phyloP scores from a whole-genome alignment of 2,329 filamentous ascomycete species.

The Torrubiellomyces zombiae region DNA sequence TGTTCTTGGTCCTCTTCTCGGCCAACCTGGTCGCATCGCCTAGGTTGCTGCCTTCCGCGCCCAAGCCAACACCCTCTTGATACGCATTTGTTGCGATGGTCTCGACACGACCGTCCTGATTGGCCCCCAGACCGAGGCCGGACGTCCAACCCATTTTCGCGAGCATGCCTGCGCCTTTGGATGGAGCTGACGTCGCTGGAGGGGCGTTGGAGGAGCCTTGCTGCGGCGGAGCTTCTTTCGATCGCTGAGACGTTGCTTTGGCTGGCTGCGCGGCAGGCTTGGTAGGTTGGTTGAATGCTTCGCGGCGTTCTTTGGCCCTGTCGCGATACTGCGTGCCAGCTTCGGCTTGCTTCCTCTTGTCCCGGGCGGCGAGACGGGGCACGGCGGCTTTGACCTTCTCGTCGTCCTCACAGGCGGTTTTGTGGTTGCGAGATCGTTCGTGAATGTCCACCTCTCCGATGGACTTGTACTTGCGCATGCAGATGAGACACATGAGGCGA shows the following conservation, averaged over 20 bases:
- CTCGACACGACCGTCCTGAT: constrained; percentile 44
- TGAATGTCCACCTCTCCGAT: constrained; percentile 24
- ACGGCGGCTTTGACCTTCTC: constrained; percentile 32
- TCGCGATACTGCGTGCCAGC: constrained; percentile 37
- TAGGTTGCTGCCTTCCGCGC: constrained; percentile 51
- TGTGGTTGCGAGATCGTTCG: constrained; percentile 25
- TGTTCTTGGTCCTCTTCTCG: constrained; percentile 40
- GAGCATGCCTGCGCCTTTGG: constrained; percentile 50
- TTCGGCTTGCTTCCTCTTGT: constrained; percentile 19
- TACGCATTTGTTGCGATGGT: constrained; percentile 50
- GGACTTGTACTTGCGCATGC: constrained; percentile 29
- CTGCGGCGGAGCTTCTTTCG: constrained; percentile 5
- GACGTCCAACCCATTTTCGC: constrained; percentile 59
- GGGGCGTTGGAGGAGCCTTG: constrained; percentile 8
- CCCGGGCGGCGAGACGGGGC: constrained; percentile 19
- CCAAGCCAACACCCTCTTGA: constrained; percentile 50
- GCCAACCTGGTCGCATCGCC: constrained; percentile 52
- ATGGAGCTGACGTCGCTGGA: constrained; percentile 23
- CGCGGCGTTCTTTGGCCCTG: constrained; percentile 48
- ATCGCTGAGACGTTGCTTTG: constrained; percentile 19
- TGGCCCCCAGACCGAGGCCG: constrained; percentile 47
- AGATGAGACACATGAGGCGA: constrained; percentile 26
- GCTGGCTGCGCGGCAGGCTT: constrained; percentile 25
- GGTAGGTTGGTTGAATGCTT: constrained; percentile 43
- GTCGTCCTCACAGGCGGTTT: constrained; percentile 20